Base-by-base conservation (phyloP, 78 protist species). In the Dictyostelium firmibasis region DNA sequence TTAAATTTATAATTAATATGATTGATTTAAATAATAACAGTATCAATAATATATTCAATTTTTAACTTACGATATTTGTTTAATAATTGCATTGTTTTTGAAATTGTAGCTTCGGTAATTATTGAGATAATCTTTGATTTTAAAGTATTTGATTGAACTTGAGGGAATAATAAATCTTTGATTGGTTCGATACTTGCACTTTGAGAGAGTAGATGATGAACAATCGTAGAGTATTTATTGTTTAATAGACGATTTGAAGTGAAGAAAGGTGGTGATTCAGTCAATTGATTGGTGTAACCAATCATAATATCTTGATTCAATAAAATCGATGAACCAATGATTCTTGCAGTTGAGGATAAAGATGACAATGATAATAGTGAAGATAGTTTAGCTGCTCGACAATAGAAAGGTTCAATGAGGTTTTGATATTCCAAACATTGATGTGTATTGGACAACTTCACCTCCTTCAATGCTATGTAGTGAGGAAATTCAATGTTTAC, bases 161-260 rank as follows among this genome's bases (percentile, higher is more conserved):
- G 86, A 18, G 86, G 86, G 47, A 81, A 81, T 53, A 57, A 33
- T 41, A 81, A 81, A 6, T 81, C 86, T 81, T 81, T 81, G 10
- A 81, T 57, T 33, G 75, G 41, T 7, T 81, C 86, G 14, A 53
- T 7, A 14, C 23, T 33, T 14, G 27, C 2, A 31, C 47, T 27
- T 57, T 81, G 86, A 57, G 75, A 53, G 25, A 81, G 29, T 18
- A 81, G 4, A 81, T 81, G 86, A 16, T 47, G 50, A n/a, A 57
- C 69, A 2, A 81, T 57, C 2, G 62, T 57, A 0, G 86, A 47
- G 36, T 53, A 81, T 81, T 41, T 44, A 20, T 81, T 14, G 33
- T 81, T 81, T 33, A 81, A 33, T 57, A 64, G 9, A 29, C 62
- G 29, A 33, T 81, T 81, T 27, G 69, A 33, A 1, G 86, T 81